Base-by-base conservation (phyloP, 352 stramenopile genomes). In the Pythium scleroteichum region DNA sequence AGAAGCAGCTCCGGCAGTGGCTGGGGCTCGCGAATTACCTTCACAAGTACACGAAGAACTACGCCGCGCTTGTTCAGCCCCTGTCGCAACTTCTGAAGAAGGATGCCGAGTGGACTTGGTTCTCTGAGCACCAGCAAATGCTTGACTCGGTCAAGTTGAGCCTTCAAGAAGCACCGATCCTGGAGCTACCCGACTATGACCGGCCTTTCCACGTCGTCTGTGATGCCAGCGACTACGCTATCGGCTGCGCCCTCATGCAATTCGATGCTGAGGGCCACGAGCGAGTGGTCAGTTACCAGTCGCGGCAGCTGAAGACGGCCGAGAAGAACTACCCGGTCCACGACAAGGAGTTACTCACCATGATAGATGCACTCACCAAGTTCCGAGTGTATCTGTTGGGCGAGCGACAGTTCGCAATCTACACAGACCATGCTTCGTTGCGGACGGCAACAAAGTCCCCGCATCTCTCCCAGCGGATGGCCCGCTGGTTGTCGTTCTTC, bases 131-230 rank as follows among this genome's bases (percentile, higher is more conserved):
- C 8, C n/a, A 27, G 19, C n/a, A 27, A 22, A 7, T 35, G 9
- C 64, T 69, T 27, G 20, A 65, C n/a, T 45, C 9, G 1, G 52
- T 66, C 45, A 49, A 66, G 42, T 8, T 22, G 22, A 62, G 55
- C 19, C 41, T 70, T 0, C 40, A 51, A 3, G 56, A 70, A 51
- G 63, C 49, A 14, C 57, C 56, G 24, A 22, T 70, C 6, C 14
- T 65, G 38, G 54, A 49, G 2, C 32, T 66, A 8, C 45, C 24
- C 8, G 56, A 56, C 23, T 32, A 46, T 32, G 69, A 26, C 23
- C 27, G 23, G 41, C 66, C 32, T 41, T 71, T 24, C 52, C 48
- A 42, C 27, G 48, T 68, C 10, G 20, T 48, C 3, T 57, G 50
- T 24, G 50, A 57, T 26, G 54, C 54, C 0, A 45, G 23, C 33